Conservation (phyloP, 2,329 filamentous ascomycete genomes). For the Bipolaris oryzae region DNA sequence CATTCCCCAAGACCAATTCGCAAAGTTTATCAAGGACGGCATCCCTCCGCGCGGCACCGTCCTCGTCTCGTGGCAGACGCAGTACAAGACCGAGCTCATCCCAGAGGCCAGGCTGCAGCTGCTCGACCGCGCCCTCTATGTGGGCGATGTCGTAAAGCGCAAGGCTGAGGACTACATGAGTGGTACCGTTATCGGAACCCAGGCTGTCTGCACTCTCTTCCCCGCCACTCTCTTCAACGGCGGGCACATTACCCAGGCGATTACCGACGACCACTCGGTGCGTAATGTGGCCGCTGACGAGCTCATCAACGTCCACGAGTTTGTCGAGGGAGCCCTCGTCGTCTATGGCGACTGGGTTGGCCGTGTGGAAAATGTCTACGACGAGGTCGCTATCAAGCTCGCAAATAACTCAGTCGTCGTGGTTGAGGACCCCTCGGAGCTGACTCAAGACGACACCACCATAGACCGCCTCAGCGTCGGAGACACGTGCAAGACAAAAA, state of each 20-base stretch:
- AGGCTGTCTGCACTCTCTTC: slow-evolving; percentile 54
- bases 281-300: slow-evolving; percentile 54
- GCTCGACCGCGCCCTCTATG: slow-evolving; percentile 60
- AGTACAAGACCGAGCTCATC: slow-evolving; percentile 51
- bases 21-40: slow-evolving; percentile 51
- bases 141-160: slow-evolving; percentile 63
- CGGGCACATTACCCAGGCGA: slow-evolving; percentile 27
- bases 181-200: slow-evolving; percentile 60
- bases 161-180: slow-evolving; percentile 56
- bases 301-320: slow-evolving; percentile 53
- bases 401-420: slow-evolving; percentile 61
- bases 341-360: slow-evolving; percentile 64
- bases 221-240: slow-evolving; percentile 38
- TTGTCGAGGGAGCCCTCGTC: slow-evolving; percentile 58
- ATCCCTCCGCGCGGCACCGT: slow-evolving; percentile 60
- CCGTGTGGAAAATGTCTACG: slow-evolving; percentile 56
- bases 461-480: slow-evolving; percentile 52
- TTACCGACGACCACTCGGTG: slow-evolving; percentile 45
- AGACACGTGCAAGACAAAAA: slow-evolving; percentile 59
- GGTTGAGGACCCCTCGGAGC: slow-evolving; percentile 54
- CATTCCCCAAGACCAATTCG: slow-evolving; percentile 42
- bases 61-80: slow-evolving; percentile 56
- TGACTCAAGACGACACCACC: slow-evolving; percentile 43
- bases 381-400: slow-evolving; percentile 59
- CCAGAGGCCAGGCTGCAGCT: slow-evolving; percentile 54